Evolutionary conservation across 345 rosid species (phyloP).

Genomic region (Eucalyptus leucophloia): DNA sequence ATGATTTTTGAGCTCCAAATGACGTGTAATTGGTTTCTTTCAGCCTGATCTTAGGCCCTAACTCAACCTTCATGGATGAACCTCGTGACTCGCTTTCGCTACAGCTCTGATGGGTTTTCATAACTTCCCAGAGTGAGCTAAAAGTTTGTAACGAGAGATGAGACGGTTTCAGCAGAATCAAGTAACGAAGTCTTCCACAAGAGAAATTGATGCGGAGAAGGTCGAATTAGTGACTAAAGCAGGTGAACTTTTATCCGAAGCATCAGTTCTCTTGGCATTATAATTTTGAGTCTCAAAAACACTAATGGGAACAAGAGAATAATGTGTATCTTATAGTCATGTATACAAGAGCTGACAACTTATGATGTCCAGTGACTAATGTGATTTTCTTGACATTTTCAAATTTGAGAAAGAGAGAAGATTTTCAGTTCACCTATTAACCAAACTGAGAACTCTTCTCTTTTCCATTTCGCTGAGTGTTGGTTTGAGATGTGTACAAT

Average conservation of each 20-base stretch:
- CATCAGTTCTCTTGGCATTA: not conserved
- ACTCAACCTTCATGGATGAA: too few species aligned
- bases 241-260: constrained; percentile 16
- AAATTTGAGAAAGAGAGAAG: not conserved
- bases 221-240: constrained; percentile 12
- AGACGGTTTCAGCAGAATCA: not conserved
- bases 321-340: not conserved
- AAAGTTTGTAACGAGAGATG: not conserved
- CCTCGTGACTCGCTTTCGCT: too few species aligned
- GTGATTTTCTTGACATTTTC: not conserved
- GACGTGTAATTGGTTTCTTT: not conserved
- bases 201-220: not conserved
- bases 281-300: not conserved
- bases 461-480: not conserved
- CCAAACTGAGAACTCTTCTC: not conserved
- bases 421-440: not conserved
- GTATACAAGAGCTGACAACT: not conserved
- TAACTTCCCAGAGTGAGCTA: not conserved
- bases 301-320: not conserved
- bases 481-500: not conserved
- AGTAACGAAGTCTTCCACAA: not conserved
- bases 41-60: too few species aligned
- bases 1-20: not conserved
- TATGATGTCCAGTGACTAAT: not conserved
- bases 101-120: too few species aligned